Percentiles rank a stretch among this genome's conserved stretches.
These are phyloP conservation scores for Crepidotus variabilis DNA, from an alignment of 768 basidiomycete genomes.

Conservation along the genomic window DNA sequence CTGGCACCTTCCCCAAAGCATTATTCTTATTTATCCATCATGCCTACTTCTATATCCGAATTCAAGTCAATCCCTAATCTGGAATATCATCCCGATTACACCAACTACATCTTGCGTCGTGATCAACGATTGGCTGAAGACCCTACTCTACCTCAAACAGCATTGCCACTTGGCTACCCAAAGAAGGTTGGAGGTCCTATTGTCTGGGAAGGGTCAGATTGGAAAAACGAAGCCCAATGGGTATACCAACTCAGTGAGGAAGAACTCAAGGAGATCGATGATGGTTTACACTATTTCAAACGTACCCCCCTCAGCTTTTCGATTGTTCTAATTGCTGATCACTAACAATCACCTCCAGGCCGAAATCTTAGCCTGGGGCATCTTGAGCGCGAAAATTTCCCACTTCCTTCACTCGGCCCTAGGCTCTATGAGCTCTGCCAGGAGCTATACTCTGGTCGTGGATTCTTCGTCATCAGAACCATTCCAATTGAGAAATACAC, in stretches of 20 bases:
- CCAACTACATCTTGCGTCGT: conserved; percentile 33
- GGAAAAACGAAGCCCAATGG: conserved; percentile 39
- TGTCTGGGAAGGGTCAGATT: conserved; percentile 45
- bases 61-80: conserved; percentile 28
- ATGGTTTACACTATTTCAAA: conserved; percentile 36
- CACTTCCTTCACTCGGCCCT: conserved; percentile 35
- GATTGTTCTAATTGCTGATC: neutral
- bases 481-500: conserved; percentile 41
- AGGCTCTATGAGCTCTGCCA: conserved; percentile 32
- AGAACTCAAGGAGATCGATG: conserved; percentile 36
- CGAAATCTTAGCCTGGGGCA: conserved; percentile 24
- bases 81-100: conserved; percentile 37
- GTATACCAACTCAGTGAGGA: conserved; percentile 31
- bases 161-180: conserved; percentile 36
- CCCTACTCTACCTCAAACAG: conserved; percentile 26
- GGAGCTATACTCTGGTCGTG: conserved; percentile 41
- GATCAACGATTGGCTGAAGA: conserved; percentile 34
- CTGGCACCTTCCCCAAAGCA: conserved; percentile 1
- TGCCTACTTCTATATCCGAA: conserved; percentile 16
- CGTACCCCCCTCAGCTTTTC: conserved; percentile 15
- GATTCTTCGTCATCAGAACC: conserved; percentile 46
- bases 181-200: conserved; percentile 31
- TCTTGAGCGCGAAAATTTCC: conserved; percentile 35
- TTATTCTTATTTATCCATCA: conserved; percentile 12
- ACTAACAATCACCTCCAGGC: conserved; percentile 3